A percentile compares a stretch with the other conserved stretches of the same genome.
Evolutionary conservation across 345 rosid species (phyloP).

Genomic region (Anacardium occidentale): DNA sequence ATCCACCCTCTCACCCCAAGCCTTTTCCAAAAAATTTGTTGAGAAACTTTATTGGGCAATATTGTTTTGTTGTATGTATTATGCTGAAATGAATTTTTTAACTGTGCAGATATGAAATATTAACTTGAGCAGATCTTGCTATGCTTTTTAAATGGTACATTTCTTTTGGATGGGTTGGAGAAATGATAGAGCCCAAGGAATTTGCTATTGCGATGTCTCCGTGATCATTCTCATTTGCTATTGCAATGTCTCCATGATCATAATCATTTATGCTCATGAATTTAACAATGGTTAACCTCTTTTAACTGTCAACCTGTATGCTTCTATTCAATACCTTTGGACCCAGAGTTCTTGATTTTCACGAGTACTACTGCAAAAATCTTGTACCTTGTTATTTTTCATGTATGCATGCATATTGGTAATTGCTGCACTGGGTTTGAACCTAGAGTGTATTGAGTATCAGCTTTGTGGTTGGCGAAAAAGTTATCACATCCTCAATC

Average conservation of each 20-base stretch:
- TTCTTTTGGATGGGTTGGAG: not conserved
- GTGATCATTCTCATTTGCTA: not conserved
- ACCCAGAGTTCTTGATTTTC: not conserved
- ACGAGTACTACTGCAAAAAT: not conserved
- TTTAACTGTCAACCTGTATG: not conserved
- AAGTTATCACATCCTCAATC: not conserved
- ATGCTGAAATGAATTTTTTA: too few species aligned
- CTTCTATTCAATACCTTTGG: slow-evolving; percentile 1
- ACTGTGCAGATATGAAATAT: not conserved
- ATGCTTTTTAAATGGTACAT: not conserved
- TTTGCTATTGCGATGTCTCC: not conserved
- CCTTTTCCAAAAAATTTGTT: too few species aligned
- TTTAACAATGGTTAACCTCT: not conserved
- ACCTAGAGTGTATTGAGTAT: not conserved
- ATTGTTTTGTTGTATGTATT: too few species aligned
- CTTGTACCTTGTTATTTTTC: not conserved
- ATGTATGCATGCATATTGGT: too few species aligned
- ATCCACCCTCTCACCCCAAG: too few species aligned
- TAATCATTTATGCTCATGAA: not conserved
- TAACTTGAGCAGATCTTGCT: not conserved
- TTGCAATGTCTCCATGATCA: not conserved
- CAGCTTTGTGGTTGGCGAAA: not conserved
- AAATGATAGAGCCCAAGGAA: not conserved
- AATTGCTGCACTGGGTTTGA: not conserved
- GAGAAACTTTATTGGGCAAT: too few species aligned